Evolutionary conservation across 2,329 filamentous ascomycete species (phyloP), one percentile per base, ranked within the genome.

Genomic region (Fusarium virguliforme): DNA sequence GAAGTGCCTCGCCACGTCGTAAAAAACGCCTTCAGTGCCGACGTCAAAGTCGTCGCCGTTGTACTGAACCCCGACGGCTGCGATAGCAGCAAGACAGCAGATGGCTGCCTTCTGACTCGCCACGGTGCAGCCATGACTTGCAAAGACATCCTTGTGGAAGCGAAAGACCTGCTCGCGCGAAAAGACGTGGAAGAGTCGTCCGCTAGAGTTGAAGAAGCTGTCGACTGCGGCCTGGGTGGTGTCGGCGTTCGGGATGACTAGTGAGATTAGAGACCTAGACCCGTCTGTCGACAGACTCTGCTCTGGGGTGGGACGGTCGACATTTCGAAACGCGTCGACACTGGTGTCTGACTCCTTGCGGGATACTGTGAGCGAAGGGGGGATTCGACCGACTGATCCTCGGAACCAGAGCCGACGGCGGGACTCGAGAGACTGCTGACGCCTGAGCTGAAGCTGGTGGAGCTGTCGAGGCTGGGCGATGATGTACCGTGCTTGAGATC

Each of bases 1-100:
- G 24, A 48, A 48, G 15, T 48, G 15, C 43, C 43, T 48, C 10
- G 43, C 43, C 43, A 48, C 43, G 24, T 48, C 43, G 43, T 48
- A 48, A n/a, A 48, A 48, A 9, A 48, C 24, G 15, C 8, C 24
- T 4, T 48, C 43, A 3, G 15, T 28, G 28, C 24, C 43, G 15
- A 28, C 43, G 24, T 48, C 43, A 6, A 48, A 48, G 24, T 48
- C 24, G 4, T 48, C 43, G 10, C 43, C 8, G 24, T 48, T 48
- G 10, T 48, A 48, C 15, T 48, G 43, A 48, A 48, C 43, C 24
- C 43, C 43, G 8, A 48, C 43, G 4, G 43, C 43, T 4, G 43
- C 43, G 13, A 48, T 26, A 6, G 43, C 13, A 6, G 43, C 43
- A 28, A 48, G 43, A 28, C 43, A 48, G 9, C 43, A 48, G 10